Evolutionary conservation across 169 alveolate genomes (phyloP), one percentile per base, ranked within the genome.

Genomic region (Pseudocohnilembus persalinus): DNA sequence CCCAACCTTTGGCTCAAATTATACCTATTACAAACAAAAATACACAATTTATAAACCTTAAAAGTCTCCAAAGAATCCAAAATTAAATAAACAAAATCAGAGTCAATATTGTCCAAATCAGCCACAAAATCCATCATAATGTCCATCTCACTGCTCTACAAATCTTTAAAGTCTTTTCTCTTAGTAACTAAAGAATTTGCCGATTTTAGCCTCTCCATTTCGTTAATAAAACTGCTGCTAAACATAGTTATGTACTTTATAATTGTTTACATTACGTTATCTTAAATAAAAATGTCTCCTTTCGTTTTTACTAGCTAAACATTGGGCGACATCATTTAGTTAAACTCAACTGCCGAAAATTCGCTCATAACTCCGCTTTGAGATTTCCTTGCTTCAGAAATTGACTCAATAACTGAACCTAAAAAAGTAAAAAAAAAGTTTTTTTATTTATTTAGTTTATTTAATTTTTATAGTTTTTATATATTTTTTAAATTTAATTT

Each of bases 21-120:
- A 35, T 94, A 94, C 76, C 96, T 88, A 73, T 94, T 94, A 82
- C 97, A 94, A 31, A 94, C 93, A 73, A 92, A 88, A 35, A 94
- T 65, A 72, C 95, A 91, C 6, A 94, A 77, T 83, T 88, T 90
- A 81, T 76, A 92, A 73, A 87, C 68, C 80, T 91, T 90, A 84
- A 84, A 92, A n/a, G 88, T 77, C 79, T 94, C 96, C 6, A 94
- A 85, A 27, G 87, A 85, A 76, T 92, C 96, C 30, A 94, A 82
- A 16, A 94, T 85, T 33, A 92, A 81, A 63, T 86, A 68, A 15
- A 94, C 80, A 31, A 92, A 81, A 1, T 88, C 87, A 29, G 81
- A 35, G 32, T 83, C 83, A n/a, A 94, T 89, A 49, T 91, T 84
- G 85, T 92, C 97, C 26, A 94, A 49, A 64, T 94, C 97, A 6